Percentiles rank a stretch among this genome's conserved stretches.
Evolutionary conservation across 805 yeast species (phyloP).

Genomic region (Vanderwaltozyma tropicalis): DNA sequence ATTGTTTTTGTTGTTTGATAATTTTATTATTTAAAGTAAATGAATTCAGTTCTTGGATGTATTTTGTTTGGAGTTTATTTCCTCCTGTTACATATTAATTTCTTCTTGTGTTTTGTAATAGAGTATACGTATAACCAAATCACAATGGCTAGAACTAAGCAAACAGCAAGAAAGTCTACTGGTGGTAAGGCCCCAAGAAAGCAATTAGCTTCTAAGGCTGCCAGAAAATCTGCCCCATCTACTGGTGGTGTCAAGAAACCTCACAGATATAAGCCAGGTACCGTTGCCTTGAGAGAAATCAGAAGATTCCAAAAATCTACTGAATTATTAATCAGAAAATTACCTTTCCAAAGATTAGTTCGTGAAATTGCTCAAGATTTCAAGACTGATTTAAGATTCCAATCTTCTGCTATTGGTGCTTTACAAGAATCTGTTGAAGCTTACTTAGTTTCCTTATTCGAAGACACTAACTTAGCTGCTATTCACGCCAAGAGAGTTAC

Average conservation of each 20-base stretch:
- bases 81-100: not conserved
- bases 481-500: slow-evolving; percentile 99
- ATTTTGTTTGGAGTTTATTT: too few species aligned
- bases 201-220: slow-evolving; percentile 85
- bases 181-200: slow-evolving; percentile 96
- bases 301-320: slow-evolving; percentile 96
- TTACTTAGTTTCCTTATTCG: slow-evolving; percentile 88
- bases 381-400: slow-evolving; percentile 90
- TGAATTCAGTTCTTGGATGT: too few species aligned
- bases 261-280: slow-evolving; percentile 95
- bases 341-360: slow-evolving; percentile 94
- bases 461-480: slow-evolving; percentile 97
- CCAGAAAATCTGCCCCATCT: slow-evolving; percentile 86
- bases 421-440: slow-evolving; percentile 98
- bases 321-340: slow-evolving; percentile 85
- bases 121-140: slow-evolving; percentile 3
- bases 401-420: slow-evolving; percentile 94
- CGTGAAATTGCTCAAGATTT: slow-evolving; percentile 92
- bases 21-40: too few species aligned
- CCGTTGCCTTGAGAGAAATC: slow-evolving; percentile 91
- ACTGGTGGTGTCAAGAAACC: slow-evolving; percentile 90
- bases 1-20: too few species aligned
- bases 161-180: slow-evolving; percentile 88
- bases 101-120: too few species aligned
- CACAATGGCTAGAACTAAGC: slow-evolving; percentile 83